Evolutionary conservation across 2,329 filamentous ascomycete genomes (phyloP), one percentile per base, ranked within the genome.

Genomic region (Byssothecium circinans): DNA sequence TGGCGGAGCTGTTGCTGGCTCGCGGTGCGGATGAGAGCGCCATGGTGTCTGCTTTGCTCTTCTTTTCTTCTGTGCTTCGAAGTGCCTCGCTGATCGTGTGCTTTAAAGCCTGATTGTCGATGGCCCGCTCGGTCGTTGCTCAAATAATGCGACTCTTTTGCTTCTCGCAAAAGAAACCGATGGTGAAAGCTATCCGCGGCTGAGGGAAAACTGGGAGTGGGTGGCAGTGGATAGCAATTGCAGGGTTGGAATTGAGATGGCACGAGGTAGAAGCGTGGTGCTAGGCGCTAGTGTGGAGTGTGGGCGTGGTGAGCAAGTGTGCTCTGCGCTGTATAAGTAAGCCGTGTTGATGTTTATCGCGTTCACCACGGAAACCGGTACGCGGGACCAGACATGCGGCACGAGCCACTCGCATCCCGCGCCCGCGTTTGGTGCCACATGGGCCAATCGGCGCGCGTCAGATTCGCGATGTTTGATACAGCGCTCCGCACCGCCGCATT

Each of bases 1-100:
- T 78, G 42, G 70, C 70, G 54, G 66, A 75, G 54, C 67, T 60
- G 50, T 57, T 68, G 59, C 50, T 61, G n/a, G 57, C 41, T 32
- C 60, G 53, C 19, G 50, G 42, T 36, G 51, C 55, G 15, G 53
- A 23, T 34, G 58, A 57, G 30, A 64, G 59, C 25, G 65, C 61
- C 65, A 68, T 68, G n/a, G 42, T 49, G 49, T 10, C 33, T 18
- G 43, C 27, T 30, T 50, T 30, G 47, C 20, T 27, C 20, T 12
- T 39, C 27, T 23, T 3, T 33, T 10, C 17, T 27, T 12, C 3
- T 33, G 3, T 20, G 25, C 19, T 10, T 19, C 10, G n/a, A 25
- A 47, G 10, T 38, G 32, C 30, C 29, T 8, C 37, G 23, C 23
- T 25, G 23, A 25, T 25, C 23, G 10, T n/a, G n/a, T n/a, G 10